Evolutionary conservation across 768 basidiomycete species (phyloP), one percentile per base, ranked within the genome.

Genomic region (Tulasnella sp.): DNA sequence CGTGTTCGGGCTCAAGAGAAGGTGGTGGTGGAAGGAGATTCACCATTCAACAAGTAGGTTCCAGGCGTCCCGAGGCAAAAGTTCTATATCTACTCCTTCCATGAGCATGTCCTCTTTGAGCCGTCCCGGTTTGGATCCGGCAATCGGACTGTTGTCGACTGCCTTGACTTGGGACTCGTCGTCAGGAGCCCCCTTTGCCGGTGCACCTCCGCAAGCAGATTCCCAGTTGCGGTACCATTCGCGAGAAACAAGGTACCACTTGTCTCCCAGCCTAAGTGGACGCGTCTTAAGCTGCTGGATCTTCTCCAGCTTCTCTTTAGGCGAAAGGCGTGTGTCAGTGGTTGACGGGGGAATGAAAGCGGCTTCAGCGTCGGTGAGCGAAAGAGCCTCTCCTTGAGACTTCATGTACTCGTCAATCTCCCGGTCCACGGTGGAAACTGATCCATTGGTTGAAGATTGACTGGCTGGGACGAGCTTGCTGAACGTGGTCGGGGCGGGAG

Each of bases 201-300:
- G 40, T n/a, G 50, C 58, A 23, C 84, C 85, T 0, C 78, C 75
- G 65, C 83, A 83, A 9, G 86, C 87, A 63, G 77, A 79, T 60
- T 75, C 69, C 83, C 86, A 93, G 32, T 80, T 77, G 58, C 76
- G 76, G 72, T 77, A 86, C 90, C 90, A 94, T 19, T 64, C 63
- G 48, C 76, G 69, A 19, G 82, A 75, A 27, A 93, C 73, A 48
- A 93, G 70, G 69, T 79, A 90, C 89, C 89, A 92, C 7, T 74
- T 80, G 49, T 89, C 80, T 42, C 84, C 84, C 6, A 74, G 69
- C 29, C 73, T 70, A 75, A 90, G 79, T 39, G 72, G 69, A 42
- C 64, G 67, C 37, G 63, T 65, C 63, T 77, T 76, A 12, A 73
- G 73, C 4, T 69, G 67, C 19, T 77, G 67, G 63, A 88, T 74